Conservation (phyloP, 1,284 basidiomycete genomes). For the Hemileia vastatrix region DNA sequence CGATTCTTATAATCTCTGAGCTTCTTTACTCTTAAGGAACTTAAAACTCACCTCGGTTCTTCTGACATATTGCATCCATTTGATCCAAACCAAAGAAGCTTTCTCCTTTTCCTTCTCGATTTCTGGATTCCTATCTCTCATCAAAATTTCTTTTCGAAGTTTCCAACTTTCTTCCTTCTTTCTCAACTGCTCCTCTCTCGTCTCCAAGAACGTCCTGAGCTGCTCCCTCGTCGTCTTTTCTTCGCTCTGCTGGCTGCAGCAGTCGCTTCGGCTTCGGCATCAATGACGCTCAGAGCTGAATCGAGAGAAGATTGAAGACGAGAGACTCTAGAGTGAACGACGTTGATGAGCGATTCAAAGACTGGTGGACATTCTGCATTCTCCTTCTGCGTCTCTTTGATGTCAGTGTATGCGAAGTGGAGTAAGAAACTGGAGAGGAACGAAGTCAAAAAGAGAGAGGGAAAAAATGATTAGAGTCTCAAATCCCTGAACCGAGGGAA, state of each 20-base stretch:
- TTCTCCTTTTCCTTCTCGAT: constrained; percentile 36
- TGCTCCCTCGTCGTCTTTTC: constrained; percentile 29
- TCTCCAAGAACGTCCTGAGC: constrained; percentile 33
- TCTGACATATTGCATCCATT: constrained; percentile 42
- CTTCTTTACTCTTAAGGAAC: not conserved
- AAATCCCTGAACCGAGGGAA: too few relatives aligned
- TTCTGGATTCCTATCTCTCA: constrained; percentile 27
- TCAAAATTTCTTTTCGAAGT: constrained; percentile 27
- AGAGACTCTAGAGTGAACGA: constrained; percentile 33
- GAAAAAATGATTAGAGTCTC: too few relatives aligned
- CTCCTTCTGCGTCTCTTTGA: constrained; percentile 29
- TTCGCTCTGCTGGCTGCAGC: constrained; percentile 25
- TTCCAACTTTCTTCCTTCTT: constrained; percentile 31
- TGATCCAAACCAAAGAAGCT: constrained; percentile 41
- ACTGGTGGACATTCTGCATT: constrained; percentile 33
- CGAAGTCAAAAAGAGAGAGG: not conserved
- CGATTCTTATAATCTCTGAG: not conserved
- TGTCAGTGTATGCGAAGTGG: constrained; percentile 37
- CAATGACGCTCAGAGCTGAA: constrained; percentile 29
- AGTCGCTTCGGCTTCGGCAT: constrained; percentile 31
- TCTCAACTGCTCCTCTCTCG: constrained; percentile 34
- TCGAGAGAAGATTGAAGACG: constrained; percentile 28
- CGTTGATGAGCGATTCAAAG: constrained; percentile 32
- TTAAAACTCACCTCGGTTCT: constrained; percentile 30
- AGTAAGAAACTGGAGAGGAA: constrained; percentile 32